Evolutionary conservation across 169 alveolate species (phyloP), one percentile per base, ranked within the genome.

Genomic region (Cyclospora cayetanensis): DNA sequence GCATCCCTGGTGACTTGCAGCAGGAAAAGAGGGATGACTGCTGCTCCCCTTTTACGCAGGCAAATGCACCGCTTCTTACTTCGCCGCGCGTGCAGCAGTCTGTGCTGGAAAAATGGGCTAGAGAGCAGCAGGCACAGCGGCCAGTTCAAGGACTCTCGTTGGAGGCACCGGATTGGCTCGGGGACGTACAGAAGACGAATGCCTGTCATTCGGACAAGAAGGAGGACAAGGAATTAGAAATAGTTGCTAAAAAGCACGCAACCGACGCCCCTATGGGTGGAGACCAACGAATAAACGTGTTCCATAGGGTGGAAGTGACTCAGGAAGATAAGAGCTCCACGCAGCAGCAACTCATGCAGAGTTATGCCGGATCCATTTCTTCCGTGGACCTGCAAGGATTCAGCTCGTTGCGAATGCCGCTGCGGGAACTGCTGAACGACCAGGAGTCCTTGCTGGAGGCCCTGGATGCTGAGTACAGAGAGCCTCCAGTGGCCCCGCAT

Each of bases 261-360:
- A 46, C 60, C 60, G 7, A 7, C 7, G 60, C 7, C n/a, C 60
- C 15, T 7, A 7, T 46, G 60, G 60, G 60, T 15, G 60, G 60
- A 46, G 60, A 46, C 15, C 15, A 7, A 46, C n/a, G 7, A 7
- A 15, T 15, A 46, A 46, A 46, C 15, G 60, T 46, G 60, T 46
- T 15, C 15, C 31, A 0, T 70, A 25, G 34, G 3, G 82, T 3
- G 46, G 79, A 66, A 35, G 18, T 41, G 31, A 18, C 39, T 35
- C 82, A 34, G 76, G 34, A 31, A 9, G 85, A 41, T 63, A 41
- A 41, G 65, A 34, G 80, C 80, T 35, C 53, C 80, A 37, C 25
- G 35, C 41, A 39, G 85, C 85, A 74, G 85, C 85, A 74, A 43
- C 85, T 74, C 31, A 43, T 29, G 65, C 85, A 74, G 65, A 74